Evolutionary conservation across 2,329 filamentous ascomycete species (phyloP), one percentile per base, ranked within the genome.

Genomic region (Hysterium pulicare): DNA sequence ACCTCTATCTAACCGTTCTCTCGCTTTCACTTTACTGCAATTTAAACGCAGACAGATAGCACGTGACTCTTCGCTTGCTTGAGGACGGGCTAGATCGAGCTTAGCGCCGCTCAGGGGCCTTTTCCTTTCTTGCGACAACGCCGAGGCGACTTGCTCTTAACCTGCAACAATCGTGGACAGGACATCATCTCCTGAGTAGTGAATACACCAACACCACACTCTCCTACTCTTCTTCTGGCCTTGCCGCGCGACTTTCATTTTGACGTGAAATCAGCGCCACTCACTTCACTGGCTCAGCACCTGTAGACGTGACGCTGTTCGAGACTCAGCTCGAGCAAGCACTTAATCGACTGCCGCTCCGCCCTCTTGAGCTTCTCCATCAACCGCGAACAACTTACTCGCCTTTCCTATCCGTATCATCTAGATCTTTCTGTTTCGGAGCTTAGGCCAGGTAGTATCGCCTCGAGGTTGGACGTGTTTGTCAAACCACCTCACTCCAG

Each of bases 361-460:
- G 51, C 51, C 28, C n/a, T 15, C n/a, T 34, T 4, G 19, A 34
- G 32, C 19, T 16, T 24, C 37, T 30, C 20, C 37, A 17, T 10
- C 40, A 38, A 46, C 44, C 44, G 49, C 54, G 50, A 8, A 15
- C 32, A 9, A 33, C 42, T 52, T 61, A 48, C 49, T 43, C 44
- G 44, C 44, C 32, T 31, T 20, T 39, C 19, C 23, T 15, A 31
- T 23, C 32, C 51, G 47, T 53, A 51, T 48, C 47, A 49, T 54
- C 47, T 64, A 62, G 57, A 58, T 51, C 47, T 46, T 37, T 42
- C 50, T 38, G 33, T 50, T 44, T 48, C 45, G 43, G 50, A 41
- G 46, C 40, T 22, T 53, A 54, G n/a, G 45, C 53, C 45, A 50
- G 51, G 52, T 54, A 53, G 45, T 42, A 40, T 51, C 54, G 50